Percentiles rank a stretch among this genome's conserved stretches.
Evolutionary conservation across 139 green algal genomes (phyloP).

Genomic region (Micromonas commoda): DNA sequence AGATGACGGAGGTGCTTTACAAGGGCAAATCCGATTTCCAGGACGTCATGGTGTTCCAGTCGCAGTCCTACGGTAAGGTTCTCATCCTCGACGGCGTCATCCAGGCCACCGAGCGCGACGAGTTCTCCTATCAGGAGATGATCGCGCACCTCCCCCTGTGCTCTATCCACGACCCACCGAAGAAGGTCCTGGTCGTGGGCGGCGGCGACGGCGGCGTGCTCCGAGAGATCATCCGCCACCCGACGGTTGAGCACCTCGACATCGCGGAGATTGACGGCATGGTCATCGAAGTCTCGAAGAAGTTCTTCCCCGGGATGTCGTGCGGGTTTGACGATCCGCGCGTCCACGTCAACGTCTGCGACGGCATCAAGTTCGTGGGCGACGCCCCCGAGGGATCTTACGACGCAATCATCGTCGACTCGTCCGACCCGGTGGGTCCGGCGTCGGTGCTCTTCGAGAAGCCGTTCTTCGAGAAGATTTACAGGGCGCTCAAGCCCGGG

Average conservation of each 20-base stretch:
- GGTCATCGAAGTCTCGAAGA: conserved; percentile 64
- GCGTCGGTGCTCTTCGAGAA: conserved; percentile 20
- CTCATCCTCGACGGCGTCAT: conserved; percentile 95
- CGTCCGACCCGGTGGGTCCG: conserved; percentile 39
- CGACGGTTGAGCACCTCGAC: conserved; percentile 78
- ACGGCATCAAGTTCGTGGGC: conserved; percentile 91
- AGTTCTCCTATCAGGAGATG: conserved; percentile 98
- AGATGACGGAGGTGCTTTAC: conserved; percentile 85
- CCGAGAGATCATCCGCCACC: conserved; percentile 76
- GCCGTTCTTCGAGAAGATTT: conserved; percentile 92
- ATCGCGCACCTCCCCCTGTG: conserved; percentile 90
- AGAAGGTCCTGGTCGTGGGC: conserved; percentile 86
- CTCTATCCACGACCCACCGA: conserved; percentile 58
- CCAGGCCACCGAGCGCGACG: conserved; percentile 89
- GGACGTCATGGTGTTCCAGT: conserved; percentile 53
- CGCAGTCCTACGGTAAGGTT: conserved; percentile 75
- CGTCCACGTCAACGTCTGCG: conserved; percentile 76
- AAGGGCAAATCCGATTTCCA: conserved; percentile 83
- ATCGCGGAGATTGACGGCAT: conserved; percentile 92
- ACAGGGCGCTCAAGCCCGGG: conserved; percentile 78
- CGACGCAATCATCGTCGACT: conserved; percentile 97
- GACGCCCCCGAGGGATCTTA: conserved; percentile 66
- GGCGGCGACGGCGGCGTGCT: conserved; percentile 95
- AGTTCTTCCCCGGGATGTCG: conserved; percentile 83
- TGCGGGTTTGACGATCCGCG: conserved; percentile 84